Base-by-base conservation (phyloP, 2,329 filamentous ascomycete species). In the Graphilbum sp. region DNA sequence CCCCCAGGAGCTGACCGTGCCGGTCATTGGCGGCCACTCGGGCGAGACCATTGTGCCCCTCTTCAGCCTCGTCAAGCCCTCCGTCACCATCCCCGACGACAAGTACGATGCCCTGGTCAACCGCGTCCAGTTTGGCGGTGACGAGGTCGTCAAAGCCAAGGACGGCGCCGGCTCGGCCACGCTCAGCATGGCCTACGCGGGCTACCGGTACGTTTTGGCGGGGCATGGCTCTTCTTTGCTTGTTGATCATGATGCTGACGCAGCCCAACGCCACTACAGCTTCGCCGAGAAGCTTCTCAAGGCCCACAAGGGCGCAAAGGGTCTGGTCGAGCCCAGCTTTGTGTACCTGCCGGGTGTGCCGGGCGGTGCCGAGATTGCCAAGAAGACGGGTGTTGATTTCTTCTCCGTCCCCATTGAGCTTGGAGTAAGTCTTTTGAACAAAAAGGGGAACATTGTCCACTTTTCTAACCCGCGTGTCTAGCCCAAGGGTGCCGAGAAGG, bases 21-120 rank as follows among this genome's bases (percentile, higher is more conserved):
- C 88, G 49, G 90, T 98, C 52, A 75, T 98, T 55, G 90, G 90
- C 55, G 90, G 90, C 45, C 90, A 98, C 75, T 95, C 87, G 43
- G 90, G 90, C 55, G 86, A 88, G 69, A 98, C 90, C 52, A 98
- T 98, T 54, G 87, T 98, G 41, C 90, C 90, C 36, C 75, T 98
- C 45, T 93, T 96, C 74, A 94, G 86, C 74, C 79, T 90, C 67
- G 75, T 84, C 49, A 75, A 78, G 55, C 86, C 87, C 41, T 58
- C 72, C 32, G 79, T 90, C 53, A 69, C 72, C 44, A 90, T 96
- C 46, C 85, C 88, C 34, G 70, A 72, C 44, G 86, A 95, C 58
- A 90, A 93, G 70, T 81, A 94, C 52, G 84, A 88, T 54, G 81
- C 75, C 47, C 71, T 98, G 36, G 77, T 94, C 54, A 82, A 95